These are phyloP conservation scores for Perilla frutescens DNA, from an alignment of 257 asterid species.

Conservation along the genomic window DNA sequence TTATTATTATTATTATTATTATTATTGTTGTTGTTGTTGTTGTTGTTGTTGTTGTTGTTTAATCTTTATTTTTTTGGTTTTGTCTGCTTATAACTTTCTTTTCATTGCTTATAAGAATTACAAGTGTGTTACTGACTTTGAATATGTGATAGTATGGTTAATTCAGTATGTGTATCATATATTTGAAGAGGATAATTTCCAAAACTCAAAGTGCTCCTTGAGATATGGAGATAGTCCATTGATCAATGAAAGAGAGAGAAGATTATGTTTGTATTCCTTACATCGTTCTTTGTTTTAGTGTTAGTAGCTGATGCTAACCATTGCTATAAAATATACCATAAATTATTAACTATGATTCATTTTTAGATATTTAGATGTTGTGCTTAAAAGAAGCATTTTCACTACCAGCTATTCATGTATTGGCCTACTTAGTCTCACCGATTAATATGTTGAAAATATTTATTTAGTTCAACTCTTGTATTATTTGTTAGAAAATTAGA, in stretches of 20 bases:
- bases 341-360: not conserved
- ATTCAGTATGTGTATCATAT: not conserved
- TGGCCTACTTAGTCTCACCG: not conserved
- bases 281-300: too few relatives aligned
- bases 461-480: not conserved
- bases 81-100: not conserved
- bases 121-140: not conserved
- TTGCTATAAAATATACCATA: not conserved
- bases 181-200: slow-evolving; percentile 5
- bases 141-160: not conserved
- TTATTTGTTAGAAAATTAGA: too few relatives aligned
- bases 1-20: too few relatives aligned
- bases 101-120: not conserved
- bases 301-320: not conserved
- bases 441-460: too few relatives aligned
- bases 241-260: not conserved
- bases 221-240: not conserved
- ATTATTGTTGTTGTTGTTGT: not conserved
- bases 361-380: not conserved
- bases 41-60: too few relatives aligned
- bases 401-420: too few relatives aligned
- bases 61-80: not conserved
- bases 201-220: not conserved
- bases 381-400: not conserved
- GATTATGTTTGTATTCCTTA: not conserved